phyloP scores from a whole-genome alignment of 1,139 yeast species.

The Kodamaea plutei region DNA sequence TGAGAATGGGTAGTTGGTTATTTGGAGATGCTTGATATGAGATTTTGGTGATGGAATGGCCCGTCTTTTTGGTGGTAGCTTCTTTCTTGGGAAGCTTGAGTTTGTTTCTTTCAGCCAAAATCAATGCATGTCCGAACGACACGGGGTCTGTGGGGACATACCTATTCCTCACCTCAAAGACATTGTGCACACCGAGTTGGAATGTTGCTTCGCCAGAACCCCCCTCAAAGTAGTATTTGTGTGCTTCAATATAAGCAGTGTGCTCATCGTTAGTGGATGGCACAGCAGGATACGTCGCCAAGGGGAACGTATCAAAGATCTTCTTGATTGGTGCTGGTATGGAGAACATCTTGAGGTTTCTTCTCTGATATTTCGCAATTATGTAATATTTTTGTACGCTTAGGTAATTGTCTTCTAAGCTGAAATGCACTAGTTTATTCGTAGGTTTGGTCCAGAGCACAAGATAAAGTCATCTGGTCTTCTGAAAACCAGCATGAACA shows the following conservation, averaged over 20 bases:
- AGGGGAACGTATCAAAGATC: slow-evolving; percentile 50
- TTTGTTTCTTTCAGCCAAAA: slow-evolving; percentile 31
- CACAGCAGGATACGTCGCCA: slow-evolving; percentile 32
- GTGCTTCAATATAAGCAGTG: slow-evolving; percentile 10
- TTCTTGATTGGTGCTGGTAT: slow-evolving; percentile 42
- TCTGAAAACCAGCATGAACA: no score
- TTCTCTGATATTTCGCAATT: no score
- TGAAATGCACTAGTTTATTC: no score
- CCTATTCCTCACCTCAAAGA: slow-evolving; percentile 18
- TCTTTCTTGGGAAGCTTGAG: slow-evolving; percentile 19
- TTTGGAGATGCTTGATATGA: slow-evolving; percentile 41
- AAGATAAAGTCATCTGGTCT: no score
- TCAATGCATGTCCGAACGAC: slow-evolving; percentile 32
- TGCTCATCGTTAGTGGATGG: slow-evolving; percentile 17
- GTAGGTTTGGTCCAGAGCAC: no score
- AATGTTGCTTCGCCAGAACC: slow-evolving; percentile 15
- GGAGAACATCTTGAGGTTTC: slow-evolving; percentile 10
- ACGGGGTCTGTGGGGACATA: slow-evolving; percentile 44
- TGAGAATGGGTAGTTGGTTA: slow-evolving; percentile 39
- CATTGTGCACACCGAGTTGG: slow-evolving; percentile 41
- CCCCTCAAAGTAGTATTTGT: slow-evolving; percentile 12
- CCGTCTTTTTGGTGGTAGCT: slow-evolving; percentile 1
- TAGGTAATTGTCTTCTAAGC: no score
- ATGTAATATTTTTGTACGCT: no score
- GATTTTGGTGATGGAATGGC: slow-evolving; percentile 26